phyloP scores from a whole-genome alignment of 192 early-diverging fungal genomes.

The Linnemannia exigua region DNA sequence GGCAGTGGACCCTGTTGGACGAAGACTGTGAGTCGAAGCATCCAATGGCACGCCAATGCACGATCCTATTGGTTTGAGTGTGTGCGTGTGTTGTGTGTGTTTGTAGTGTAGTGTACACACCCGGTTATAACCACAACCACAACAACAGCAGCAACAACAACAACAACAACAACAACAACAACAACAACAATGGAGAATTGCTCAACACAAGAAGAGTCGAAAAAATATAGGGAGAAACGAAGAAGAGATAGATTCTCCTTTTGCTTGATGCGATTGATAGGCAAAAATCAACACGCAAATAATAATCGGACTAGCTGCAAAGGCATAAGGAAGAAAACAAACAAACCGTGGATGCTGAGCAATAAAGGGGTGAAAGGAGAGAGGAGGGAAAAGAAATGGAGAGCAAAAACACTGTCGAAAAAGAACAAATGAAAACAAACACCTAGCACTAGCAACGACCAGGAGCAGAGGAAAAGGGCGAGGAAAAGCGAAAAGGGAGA shows the following conservation, averaged over 20 bases:
- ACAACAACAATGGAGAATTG: background rate
- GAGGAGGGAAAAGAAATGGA: background rate
- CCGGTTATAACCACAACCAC: no score
- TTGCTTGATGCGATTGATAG: background rate
- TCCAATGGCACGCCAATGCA: constrained; percentile 1
- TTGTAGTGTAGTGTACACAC: background rate
- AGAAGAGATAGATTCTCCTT: background rate
- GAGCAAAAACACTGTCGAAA: no score
- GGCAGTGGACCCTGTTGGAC: constrained; percentile 4
- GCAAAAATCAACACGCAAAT: background rate
- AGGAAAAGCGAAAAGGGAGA: no score
- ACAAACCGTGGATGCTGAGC: constrained; percentile 1
- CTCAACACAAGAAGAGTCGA: background rate
- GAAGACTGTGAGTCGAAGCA: background rate
- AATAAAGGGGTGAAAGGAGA: no score
- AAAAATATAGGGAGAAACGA: constrained; percentile 11
- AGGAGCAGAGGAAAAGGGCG: no score
- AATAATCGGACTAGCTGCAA: background rate
- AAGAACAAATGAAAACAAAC: no score
- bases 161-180: background rate
- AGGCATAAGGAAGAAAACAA: background rate
- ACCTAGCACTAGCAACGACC: no score
- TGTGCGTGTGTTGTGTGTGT: no score
- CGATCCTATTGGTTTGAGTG: background rate
- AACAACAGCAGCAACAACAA: background rate